Evolutionary conservation across 2,329 filamentous ascomycete species (phyloP), one percentile per base, ranked within the genome.

Genomic region (Immersiporthe knoxdaviesiana): DNA sequence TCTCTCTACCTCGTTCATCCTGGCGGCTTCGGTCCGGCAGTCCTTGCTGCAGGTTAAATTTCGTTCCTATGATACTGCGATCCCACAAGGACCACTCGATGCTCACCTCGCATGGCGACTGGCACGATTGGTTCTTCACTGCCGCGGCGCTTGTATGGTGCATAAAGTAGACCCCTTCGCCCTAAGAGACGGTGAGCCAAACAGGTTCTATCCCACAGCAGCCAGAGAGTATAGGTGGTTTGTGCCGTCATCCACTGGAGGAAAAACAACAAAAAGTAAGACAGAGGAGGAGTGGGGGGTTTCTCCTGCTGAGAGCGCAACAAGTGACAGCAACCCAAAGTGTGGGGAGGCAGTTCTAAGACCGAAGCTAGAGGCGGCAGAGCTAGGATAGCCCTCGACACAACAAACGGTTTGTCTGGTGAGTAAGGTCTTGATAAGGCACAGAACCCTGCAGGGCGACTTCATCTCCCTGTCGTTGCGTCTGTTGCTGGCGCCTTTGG

Each of bases 361-460:
- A 58, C 68, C 62, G 58, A 68, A 66, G 69, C 66, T 68, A 63
- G 66, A 54, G 37, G 8, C 37, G 8, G 32, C 24, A 35, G 58
- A 61, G 52, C 66, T 50, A 70, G 69, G 69, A 70, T 70, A 24
- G n/a, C 16, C 66, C 69, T 54, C 63, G 59, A 62, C 62, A 66
- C 50, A 18, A 14, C 21, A 66, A n/a, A 59, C 30, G 32, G 68
- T 41, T 18, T 6, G 41, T 50, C 35, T 70, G 44, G 37, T 68
- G 63, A 70, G 63, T 65, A 59, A 63, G 30, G 14, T 39, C 63
- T 65, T 65, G 63, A 54, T 65, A 65, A 67, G 56, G 61, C 54
- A 65, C 35, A 21, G 3, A 50, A 27, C 10, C 18, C 59, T 41
- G 41, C 39, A 58, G 32, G 44, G 54, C 62, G 47, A 62, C 50